Conservation (phyloP, 2,329 filamentous ascomycete genomes). For the Colletotrichum kahawae region DNA sequence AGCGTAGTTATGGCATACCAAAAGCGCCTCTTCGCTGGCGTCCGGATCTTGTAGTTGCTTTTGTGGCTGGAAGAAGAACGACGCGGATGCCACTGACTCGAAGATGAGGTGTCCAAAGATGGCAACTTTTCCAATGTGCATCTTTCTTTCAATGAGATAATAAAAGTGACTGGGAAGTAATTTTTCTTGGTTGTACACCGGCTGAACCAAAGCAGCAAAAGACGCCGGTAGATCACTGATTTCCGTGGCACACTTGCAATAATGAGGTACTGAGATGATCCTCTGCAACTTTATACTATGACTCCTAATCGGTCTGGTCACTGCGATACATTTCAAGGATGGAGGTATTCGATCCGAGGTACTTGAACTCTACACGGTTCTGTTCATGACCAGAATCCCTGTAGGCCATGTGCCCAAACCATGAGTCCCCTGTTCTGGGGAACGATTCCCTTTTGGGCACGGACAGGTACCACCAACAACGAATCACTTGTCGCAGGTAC, state of each 20-base stretch:
- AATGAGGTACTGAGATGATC: background rate
- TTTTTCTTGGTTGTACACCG: background rate
- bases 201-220: background rate
- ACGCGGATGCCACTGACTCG: background rate
- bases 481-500: too few relatives aligned
- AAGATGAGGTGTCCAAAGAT: background rate
- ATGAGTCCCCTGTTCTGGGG: background rate
- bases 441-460: background rate
- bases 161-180: background rate
- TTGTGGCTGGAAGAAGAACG: background rate
- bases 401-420: background rate
- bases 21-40: background rate
- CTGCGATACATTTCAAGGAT: background rate
- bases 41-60: background rate
- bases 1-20: background rate
- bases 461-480: background rate
- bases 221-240: background rate
- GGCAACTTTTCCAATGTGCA: background rate
- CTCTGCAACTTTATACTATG: background rate
- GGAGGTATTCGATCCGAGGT: background rate
- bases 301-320: rapidly evolving
- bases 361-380: background rate
- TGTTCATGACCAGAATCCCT: background rate
- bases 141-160: background rate
- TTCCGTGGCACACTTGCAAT: background rate